Percentiles rank a stretch among this genome's conserved stretches.
Evolutionary conservation across 2,329 filamentous ascomycete species (phyloP).

Genomic region (Ascochyta fabae): DNA sequence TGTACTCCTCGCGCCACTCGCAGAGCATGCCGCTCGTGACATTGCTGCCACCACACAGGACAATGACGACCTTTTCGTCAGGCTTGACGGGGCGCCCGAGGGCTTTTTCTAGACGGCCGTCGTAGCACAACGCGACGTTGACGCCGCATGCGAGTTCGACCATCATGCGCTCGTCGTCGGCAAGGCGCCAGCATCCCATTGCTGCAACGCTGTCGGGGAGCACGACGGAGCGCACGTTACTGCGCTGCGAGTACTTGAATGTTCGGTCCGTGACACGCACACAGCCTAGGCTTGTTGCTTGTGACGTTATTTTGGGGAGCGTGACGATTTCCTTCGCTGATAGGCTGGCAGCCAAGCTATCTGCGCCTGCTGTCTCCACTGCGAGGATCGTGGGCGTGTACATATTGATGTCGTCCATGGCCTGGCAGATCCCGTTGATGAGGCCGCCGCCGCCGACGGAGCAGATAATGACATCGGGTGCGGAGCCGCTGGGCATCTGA

Average conservation of each 20-base stretch:
- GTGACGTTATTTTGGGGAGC: conserved; percentile 73
- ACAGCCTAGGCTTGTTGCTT: conserved; percentile 78
- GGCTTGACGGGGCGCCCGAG: conserved; percentile 68
- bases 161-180: conserved; percentile 80
- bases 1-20: conserved; percentile 55
- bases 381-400: conserved; percentile 63
- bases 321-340: conserved; percentile 64
- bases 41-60: conserved; percentile 76
- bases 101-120: conserved; percentile 64
- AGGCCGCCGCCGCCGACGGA: conserved; percentile 82
- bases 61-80: conserved; percentile 76
- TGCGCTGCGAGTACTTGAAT: conserved; percentile 66
- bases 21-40: conserved; percentile 59
- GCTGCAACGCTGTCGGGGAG: conserved; percentile 80
- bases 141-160: conserved; percentile 89
- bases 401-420: conserved; percentile 60
- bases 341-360: conserved; percentile 71
- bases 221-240: conserved; percentile 66
- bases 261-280: conserved; percentile 71
- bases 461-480: conserved; percentile 75
- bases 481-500: conserved; percentile 51
- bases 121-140: conserved; percentile 72
- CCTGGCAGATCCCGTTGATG: conserved; percentile 76
- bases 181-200: conserved; percentile 75
- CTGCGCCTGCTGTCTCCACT: conserved; percentile 77